phyloP scores from a whole-genome alignment of 805 yeast genomes.

The Monosporozyma aquatica region DNA sequence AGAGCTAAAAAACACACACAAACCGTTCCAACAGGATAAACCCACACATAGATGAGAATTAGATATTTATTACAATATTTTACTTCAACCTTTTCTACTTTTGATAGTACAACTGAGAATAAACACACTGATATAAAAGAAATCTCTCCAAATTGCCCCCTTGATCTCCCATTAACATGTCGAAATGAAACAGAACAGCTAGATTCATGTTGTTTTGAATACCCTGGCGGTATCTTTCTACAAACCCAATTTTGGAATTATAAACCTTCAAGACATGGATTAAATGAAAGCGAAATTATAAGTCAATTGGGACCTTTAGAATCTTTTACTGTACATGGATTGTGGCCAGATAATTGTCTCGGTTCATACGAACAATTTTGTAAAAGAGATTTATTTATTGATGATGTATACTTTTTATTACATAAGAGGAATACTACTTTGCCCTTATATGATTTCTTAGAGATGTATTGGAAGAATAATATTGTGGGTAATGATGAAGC shows the following conservation, averaged over 20 bases:
- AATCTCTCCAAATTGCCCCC: slow-evolving; percentile 37
- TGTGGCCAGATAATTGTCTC: slow-evolving; percentile 85
- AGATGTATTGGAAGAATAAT: slow-evolving; percentile 60
- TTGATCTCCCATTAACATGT: slow-evolving; percentile 53
- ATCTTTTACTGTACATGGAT: slow-evolving; percentile 71
- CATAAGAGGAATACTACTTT: slow-evolving; percentile 22
- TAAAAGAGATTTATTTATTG: slow-evolving; percentile 48
- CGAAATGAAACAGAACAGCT: slow-evolving; percentile 42
- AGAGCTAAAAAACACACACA: neutral
- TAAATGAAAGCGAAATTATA: slow-evolving; percentile 20
- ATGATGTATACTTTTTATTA: slow-evolving; percentile 40
- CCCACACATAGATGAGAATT: neutral
- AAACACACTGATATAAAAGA: neutral
- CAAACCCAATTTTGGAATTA: slow-evolving; percentile 94
- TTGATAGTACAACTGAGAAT: neutral
- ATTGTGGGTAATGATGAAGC: slow-evolving; percentile 56
- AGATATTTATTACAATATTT: neutral
- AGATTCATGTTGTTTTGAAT: slow-evolving; percentile 76
- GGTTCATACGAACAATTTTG: slow-evolving; percentile 79
- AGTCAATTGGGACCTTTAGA: slow-evolving; percentile 52
- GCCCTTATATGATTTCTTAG: slow-evolving; percentile 46
- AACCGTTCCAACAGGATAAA: neutral
- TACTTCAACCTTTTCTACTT: neutral
- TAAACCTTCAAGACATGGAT: slow-evolving; percentile 39
- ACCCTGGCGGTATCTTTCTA: slow-evolving; percentile 74